Evolutionary conservation across 2,329 filamentous ascomycete species (phyloP), one percentile per base, ranked within the genome.

Genomic region (Alternaria sp.): DNA sequence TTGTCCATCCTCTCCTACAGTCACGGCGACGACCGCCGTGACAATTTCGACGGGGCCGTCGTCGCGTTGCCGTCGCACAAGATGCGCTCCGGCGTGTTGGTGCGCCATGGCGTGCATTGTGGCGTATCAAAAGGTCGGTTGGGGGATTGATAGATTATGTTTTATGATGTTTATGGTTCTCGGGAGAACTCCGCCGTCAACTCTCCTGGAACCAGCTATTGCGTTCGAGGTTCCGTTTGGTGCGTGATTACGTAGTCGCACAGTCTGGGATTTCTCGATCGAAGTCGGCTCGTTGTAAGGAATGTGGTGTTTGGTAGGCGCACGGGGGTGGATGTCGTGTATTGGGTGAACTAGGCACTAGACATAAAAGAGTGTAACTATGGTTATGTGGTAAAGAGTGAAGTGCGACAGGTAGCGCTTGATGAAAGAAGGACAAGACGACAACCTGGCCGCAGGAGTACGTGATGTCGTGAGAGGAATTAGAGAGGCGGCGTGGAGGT

Each of bases 1-100:
- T 58, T 84, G 80, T 21, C 37, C 37, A 18, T 81, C 70, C 28
- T 84, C 80, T 0, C 86, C 88, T 49, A 87, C 81, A 73, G 87
- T 86, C 45, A 88, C 81, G 44, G 85, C 76, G 1, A 79, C 78
- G 11, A 83, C 74, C 53, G 82, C 70, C 3, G 80, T 83, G 18
- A 70, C 71, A 10, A 71, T 55, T 3, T 58, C 61, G 2, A 60
- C 51, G n/a, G 20, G 8, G 58, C 68, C 61, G 3, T 71, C 49
- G 26, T 69, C 47, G 50, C 65, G 71, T 61, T 79, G 75, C 21
- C 78, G 75, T 43, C 69, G 77, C 69, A 71, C 65, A 15, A 75
- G 66, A 64, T 78, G 77, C 63, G 67, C 49, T 12, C 69, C 65
- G 25, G 64, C 72, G 47, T 78, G 75, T 21, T 72, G 69, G 54